phyloP scores from a whole-genome alignment of 1,284 basidiomycete species.

The Ceratobasidium sp. region DNA sequence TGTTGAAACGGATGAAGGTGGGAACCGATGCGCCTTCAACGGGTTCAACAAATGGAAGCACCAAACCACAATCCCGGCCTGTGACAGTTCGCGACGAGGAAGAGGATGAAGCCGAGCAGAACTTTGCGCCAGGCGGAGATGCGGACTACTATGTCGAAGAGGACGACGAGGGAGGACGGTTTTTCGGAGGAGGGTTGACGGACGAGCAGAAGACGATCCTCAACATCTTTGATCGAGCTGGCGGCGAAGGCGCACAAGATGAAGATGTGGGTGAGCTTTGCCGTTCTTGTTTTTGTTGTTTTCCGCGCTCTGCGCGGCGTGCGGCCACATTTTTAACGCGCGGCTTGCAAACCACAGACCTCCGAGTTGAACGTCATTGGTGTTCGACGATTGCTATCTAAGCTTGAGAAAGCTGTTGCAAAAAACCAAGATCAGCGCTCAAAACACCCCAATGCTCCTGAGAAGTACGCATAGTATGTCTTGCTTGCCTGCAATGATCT shows the following conservation, averaged over 20 bases:
- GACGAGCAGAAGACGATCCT: slow-evolving; percentile 89
- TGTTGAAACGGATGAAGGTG: slow-evolving; percentile 79
- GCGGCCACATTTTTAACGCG: not conserved
- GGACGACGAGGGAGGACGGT: slow-evolving; percentile 93
- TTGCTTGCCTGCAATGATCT: not conserved
- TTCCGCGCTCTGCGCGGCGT: slow-evolving; percentile 48
- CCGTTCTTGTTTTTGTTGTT: slow-evolving; percentile 39
- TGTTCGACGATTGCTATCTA: slow-evolving; percentile 78
- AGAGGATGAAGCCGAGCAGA: slow-evolving; percentile 56
- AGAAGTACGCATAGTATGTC: slow-evolving; percentile 68
- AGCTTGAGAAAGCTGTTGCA: slow-evolving; percentile 87
- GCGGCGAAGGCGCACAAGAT: slow-evolving; percentile 68
- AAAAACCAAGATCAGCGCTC: slow-evolving; percentile 96
- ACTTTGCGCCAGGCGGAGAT: slow-evolving; percentile 82
- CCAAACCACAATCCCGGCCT: slow-evolving; percentile 58
- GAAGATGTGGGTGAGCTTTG: slow-evolving; percentile 67
- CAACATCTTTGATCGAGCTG: slow-evolving; percentile 84
- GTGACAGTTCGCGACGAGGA: slow-evolving; percentile 66
- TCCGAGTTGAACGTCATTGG: slow-evolving; percentile 74
- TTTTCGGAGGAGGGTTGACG: slow-evolving; percentile 85
- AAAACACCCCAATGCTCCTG: slow-evolving; percentile 88
- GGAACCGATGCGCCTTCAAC: slow-evolving; percentile 55
- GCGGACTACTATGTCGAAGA: slow-evolving; percentile 91
- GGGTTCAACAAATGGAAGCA: slow-evolving; percentile 48
- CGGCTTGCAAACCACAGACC: no score